Evolutionary conservation across 2,329 filamentous ascomycete genomes (phyloP), one percentile per base, ranked within the genome.

Genomic region (Penicillium rolfsii): DNA sequence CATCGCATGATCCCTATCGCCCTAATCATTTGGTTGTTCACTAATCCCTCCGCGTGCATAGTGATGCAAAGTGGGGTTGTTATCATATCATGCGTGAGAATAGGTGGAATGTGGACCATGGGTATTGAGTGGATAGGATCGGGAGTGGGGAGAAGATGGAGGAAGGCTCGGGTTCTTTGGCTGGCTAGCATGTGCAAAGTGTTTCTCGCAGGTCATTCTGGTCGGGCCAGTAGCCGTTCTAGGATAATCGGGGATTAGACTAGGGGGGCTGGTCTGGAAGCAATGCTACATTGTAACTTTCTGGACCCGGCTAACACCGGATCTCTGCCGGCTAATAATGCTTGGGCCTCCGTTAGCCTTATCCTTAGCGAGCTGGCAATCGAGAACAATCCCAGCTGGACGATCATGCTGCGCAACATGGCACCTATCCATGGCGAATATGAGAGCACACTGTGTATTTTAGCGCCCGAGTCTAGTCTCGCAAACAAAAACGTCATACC

Each of bases 271-370:
- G 4, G 16, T 41, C 50, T 53, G 41, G 50, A 63, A 64, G 60
- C 63, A 62, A 69, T 68, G 66, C 56, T 57, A 68, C 66, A 62
- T 59, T 66, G 67, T 68, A 69, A 68, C 50, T 69, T 69, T 69
- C 58, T 62, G 56, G 60, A 54, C 54, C 63, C 67, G 64, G 64
- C 57, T 69, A 68, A 67, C 64, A 41, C 62, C 67, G 67, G 67
- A 43, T 67, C 59, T 59, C 59, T 62, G 43, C 61, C 59, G 53
- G 56, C 58, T 62, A 43, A 43, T 66, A 43, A 43, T 66, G 61
- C 64, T 64, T 59, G 48, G 57, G 40, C 52, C 55, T 59, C 48
- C 59, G 26, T 53, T 63, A 61, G 55, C 49, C 58, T 66, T 55
- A 62, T 66, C 55, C 60, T 46, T 58, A 56, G 54, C 57, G 60